Evolutionary conservation across 495 filamentous ascomycete genomes (phyloP).

Genomic region (Penicillium paxilli): DNA sequence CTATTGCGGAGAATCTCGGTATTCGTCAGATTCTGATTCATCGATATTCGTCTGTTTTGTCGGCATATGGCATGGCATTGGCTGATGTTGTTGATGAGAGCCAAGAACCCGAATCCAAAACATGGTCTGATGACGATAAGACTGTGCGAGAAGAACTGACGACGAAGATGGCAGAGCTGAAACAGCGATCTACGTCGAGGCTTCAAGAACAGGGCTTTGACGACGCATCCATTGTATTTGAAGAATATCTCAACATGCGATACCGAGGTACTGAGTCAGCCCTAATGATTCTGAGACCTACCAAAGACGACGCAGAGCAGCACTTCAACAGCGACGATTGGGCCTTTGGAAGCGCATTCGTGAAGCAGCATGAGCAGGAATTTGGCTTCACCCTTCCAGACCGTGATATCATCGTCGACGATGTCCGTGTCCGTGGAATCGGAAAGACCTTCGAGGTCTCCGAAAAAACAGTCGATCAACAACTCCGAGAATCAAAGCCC

Average conservation of each 20-base stretch:
- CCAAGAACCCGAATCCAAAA: slow-evolving; percentile 79
- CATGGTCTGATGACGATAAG: slow-evolving; percentile 18
- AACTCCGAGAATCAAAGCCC: slow-evolving; percentile 67
- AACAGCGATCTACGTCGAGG: slow-evolving; percentile 11
- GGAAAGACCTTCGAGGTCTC: slow-evolving; percentile 60
- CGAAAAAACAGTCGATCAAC: slow-evolving; percentile 82
- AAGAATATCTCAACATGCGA: slow-evolving; percentile 51
- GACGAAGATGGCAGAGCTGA: slow-evolving; percentile 17
- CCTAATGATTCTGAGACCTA: slow-evolving; percentile 55
- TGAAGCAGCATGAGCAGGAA: slow-evolving; percentile 86
- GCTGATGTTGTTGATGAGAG: slow-evolving; percentile 93
- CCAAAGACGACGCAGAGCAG: slow-evolving; percentile 17
- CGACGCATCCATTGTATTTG: slow-evolving; percentile 33
- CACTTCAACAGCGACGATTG: slow-evolving; percentile 39
- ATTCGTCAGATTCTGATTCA: slow-evolving; percentile 88
- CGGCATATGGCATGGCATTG: slow-evolving; percentile 94
- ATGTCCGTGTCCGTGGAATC: slow-evolving; percentile 86
- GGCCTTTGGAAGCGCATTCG: slow-evolving; percentile 80
- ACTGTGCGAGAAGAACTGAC: slow-evolving; percentile 14
- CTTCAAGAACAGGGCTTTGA: slow-evolving; percentile 35
- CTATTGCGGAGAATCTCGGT: slow-evolving; percentile 88
- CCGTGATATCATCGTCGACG: slow-evolving; percentile 88
- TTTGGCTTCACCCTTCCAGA: slow-evolving; percentile 87
- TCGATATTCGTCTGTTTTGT: slow-evolving; percentile 90
- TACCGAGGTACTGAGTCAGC: slow-evolving; percentile 50